Base-by-base conservation (phyloP, 2,329 filamentous ascomycete genomes). In the Ustilaginoidea virens region DNA sequence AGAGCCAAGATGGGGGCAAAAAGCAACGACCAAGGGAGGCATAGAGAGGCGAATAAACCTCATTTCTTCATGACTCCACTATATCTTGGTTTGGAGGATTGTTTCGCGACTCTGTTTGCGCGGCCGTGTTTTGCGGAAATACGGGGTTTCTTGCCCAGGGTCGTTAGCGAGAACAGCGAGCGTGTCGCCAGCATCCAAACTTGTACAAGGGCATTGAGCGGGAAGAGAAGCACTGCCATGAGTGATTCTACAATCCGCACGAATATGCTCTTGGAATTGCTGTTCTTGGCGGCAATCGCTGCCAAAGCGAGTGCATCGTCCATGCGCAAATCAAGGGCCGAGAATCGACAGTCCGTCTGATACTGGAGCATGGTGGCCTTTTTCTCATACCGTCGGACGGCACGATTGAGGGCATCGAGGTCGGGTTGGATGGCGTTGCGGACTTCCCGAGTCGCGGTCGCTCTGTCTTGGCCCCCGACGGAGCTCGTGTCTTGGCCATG, bases 381-480 rank as follows among this genome's bases (percentile, higher is more conserved):
- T 56, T 92, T 94, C 56, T 96, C 87, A 43, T 93, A 93, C 20
- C 83, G 74, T 13, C 87, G 70, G 25, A 96, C 79, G 4, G 87
- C 86, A 27, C 87, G 75, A 42, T 85, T 90, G 18, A 96, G 60
- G 0, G 83, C 81, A 42, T 94, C 86, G 5, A 96, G 64, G 34
- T 94, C 83, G 1, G 82, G 77, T 39, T 85, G 79, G 8, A 87
- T 61, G 17, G 61, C 58, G 34, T 69, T 70, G 23, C 72, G 68
- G 9, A 81, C 63, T 33, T 81, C 74, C 5, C 58, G 61, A 26
- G 61, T 54, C 21, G 67, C 49, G 3, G 51, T 54, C 5, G 58
- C 48, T 35, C 59, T 49, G 37, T 60, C 52, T 29, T 61, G 18
- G 49, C 40, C 27, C 48, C 51, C 12, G 38, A 8, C 33, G 4